Base-by-base conservation (phyloP, 768 basidiomycete species). In the Dacryopinax primogenitus region DNA sequence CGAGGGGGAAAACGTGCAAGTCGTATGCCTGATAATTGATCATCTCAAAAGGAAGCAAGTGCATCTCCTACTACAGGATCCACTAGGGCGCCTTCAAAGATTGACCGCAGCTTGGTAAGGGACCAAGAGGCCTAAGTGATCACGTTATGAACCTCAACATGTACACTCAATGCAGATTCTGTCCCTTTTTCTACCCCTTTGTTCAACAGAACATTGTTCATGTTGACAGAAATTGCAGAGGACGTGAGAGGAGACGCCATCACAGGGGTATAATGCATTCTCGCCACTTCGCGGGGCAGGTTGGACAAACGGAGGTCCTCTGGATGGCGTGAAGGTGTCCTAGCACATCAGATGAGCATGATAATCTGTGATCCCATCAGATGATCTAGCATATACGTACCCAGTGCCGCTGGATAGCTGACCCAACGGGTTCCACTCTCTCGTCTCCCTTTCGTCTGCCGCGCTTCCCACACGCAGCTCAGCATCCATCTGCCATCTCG, bases 401-500 rank as follows among this genome's bases (percentile, higher is more conserved):
- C 51, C 26, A 4, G 32, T 30, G 9, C 51, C 26, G 32, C 32
- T 58, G 11, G 51, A 30, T 30, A 58, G 51, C 51, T 58, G 51
- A 58, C 32, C 51, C 13, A 58, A 18, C 51, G 51, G 32, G 51
- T 30, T 58, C 51, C 51, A 4, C 6, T 30, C 51, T 32, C 51
- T 58, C 32, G 26, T 30, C 21, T 58, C 51, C 26, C 51, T 11
- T 9, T 28, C 9, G 26, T 23, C 30, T 30, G 26, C 51, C 13
- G 32, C 51, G 9, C 51, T 58, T 18, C 32, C 51, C 21, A 23
- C 32, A 58, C 32, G 51, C 26, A 30, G 51, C 67, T 21, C 62
- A 11, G 63, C 61, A 33, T 51, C 61, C 34, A 30, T 18, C 62
- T 41, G 62, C n/a, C 62, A 63, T 28, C 37, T 30, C 33, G 65